Evolutionary conservation across 2,329 filamentous ascomycete species (phyloP).

Genomic region (Aspergillus japonicus): DNA sequence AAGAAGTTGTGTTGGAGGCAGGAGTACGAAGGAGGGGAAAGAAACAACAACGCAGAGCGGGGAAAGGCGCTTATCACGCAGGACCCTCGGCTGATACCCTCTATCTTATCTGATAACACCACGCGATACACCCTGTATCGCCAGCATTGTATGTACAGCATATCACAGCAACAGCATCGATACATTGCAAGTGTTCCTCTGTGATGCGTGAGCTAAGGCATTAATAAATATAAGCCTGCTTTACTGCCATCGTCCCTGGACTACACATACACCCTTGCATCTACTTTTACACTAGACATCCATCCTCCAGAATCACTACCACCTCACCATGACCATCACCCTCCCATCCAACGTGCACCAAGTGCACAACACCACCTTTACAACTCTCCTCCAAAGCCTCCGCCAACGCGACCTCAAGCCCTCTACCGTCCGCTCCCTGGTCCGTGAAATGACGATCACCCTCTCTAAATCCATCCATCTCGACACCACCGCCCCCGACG

Average conservation of each 20-base stretch:
- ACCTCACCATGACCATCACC: slow-evolving; percentile 9
- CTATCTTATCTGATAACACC: slow-evolving; percentile 16
- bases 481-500: slow-evolving; percentile 7
- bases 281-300: accelerated
- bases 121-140: background rate
- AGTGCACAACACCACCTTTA: slow-evolving; percentile 10
- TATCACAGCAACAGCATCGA: background rate
- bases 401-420: slow-evolving; percentile 15
- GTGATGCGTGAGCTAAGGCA: too few relatives aligned
- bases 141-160: background rate
- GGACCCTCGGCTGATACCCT: background rate
- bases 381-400: slow-evolving; percentile 13
- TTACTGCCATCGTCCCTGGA: too few relatives aligned
- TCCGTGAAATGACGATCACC: slow-evolving; percentile 21
- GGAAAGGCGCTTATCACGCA: slow-evolving; percentile 6
- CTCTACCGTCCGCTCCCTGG: slow-evolving; percentile 21
- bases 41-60: slow-evolving; percentile 2
- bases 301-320: background rate
- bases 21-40: background rate
- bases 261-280: too few relatives aligned
- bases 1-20: background rate
- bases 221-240: too few relatives aligned
- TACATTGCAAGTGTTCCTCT: too few relatives aligned
- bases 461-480: slow-evolving; percentile 24
- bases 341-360: slow-evolving; percentile 18